phyloP scores from a whole-genome alignment of 495 filamentous ascomycete genomes.

The Neurospora sp. region DNA sequence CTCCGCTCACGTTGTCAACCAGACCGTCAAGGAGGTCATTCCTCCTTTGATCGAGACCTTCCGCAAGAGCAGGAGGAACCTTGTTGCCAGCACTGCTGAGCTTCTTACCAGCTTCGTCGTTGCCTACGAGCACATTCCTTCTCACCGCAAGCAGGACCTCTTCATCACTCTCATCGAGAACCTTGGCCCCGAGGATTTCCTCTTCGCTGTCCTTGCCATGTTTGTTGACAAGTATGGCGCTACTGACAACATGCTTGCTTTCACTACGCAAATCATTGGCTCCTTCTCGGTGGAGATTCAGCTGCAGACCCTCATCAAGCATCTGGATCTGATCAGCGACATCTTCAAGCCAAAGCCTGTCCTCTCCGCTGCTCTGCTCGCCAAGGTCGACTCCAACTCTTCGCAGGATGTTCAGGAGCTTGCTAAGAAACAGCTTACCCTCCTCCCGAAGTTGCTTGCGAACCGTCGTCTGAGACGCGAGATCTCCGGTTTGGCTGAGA shows the following conservation, averaged over 20 bases:
- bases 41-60: constrained; percentile 83
- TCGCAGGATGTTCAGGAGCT: constrained; percentile 49
- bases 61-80: constrained; percentile 63
- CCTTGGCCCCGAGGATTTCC: constrained; percentile 71
- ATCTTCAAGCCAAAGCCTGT: constrained; percentile 57
- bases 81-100: constrained; percentile 71
- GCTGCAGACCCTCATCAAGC: constrained; percentile 59
- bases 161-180: constrained; percentile 76
- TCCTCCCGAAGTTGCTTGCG: constrained; percentile 45
- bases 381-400: constrained; percentile 47
- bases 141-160: constrained; percentile 66
- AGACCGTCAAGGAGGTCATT: constrained; percentile 82
- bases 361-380: constrained; percentile 59
- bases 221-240: constrained; percentile 58
- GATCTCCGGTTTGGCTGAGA: constrained; percentile 38
- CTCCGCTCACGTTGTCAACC: constrained; percentile 83
- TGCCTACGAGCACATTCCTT: constrained; percentile 89
- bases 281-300: constrained; percentile 55
- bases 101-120: constrained; percentile 84
- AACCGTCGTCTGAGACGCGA: constrained; percentile 38
- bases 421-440: constrained; percentile 50
- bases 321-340: constrained; percentile 62
- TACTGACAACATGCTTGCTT: constrained; percentile 38
- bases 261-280: constrained; percentile 43
- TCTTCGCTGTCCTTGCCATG: constrained; percentile 63